These are phyloP conservation scores for Aspergillus sp. DNA, from an alignment of 2,329 filamentous ascomycete genomes.

Conservation along the genomic window DNA sequence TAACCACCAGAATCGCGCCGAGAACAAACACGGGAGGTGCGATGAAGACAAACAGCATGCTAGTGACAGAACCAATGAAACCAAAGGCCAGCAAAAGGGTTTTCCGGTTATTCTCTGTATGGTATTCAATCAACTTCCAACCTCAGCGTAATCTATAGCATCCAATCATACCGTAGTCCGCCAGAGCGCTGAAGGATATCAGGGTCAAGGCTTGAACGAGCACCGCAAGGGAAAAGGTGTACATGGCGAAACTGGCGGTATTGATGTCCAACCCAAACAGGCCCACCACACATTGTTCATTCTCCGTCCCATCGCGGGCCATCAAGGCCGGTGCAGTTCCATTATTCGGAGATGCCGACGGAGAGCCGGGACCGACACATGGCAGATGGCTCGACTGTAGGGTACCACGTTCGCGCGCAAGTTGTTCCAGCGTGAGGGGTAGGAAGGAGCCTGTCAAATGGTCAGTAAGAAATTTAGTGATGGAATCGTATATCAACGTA, in stretches of 20 bases:
- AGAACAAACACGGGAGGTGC: conserved; percentile 70
- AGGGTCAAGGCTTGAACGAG: conserved; percentile 80
- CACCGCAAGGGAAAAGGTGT: conserved; percentile 82
- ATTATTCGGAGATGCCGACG: conserved; percentile 12
- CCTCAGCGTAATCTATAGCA: not conserved
- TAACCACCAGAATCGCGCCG: conserved; percentile 72
- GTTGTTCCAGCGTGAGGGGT: conserved; percentile 82
- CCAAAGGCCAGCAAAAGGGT: conserved; percentile 75
- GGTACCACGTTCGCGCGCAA: conserved; percentile 89
- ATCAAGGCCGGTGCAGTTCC: conserved; percentile 8
- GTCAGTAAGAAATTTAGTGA: not conserved
- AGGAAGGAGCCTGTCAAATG: conserved; percentile 70
- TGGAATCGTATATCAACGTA: conserved; percentile 10
- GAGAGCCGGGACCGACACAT: conserved; percentile 22
- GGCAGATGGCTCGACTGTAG: conserved; percentile 47
- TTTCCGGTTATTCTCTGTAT: conserved; percentile 59
- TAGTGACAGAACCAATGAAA: conserved; percentile 69
- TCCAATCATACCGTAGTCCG: conserved; percentile 71
- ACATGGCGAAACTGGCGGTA: conserved; percentile 43
- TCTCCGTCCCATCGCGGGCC: conserved; percentile 14
- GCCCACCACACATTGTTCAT: conserved; percentile 28
- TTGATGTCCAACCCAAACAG: conserved; percentile 28
- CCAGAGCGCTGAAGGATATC: conserved; percentile 59
- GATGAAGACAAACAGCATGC: conserved; percentile 82
- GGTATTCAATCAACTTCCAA: not conserved